Base-by-base conservation (phyloP, 345 rosid genomes). In the Reutealis trisperma region DNA sequence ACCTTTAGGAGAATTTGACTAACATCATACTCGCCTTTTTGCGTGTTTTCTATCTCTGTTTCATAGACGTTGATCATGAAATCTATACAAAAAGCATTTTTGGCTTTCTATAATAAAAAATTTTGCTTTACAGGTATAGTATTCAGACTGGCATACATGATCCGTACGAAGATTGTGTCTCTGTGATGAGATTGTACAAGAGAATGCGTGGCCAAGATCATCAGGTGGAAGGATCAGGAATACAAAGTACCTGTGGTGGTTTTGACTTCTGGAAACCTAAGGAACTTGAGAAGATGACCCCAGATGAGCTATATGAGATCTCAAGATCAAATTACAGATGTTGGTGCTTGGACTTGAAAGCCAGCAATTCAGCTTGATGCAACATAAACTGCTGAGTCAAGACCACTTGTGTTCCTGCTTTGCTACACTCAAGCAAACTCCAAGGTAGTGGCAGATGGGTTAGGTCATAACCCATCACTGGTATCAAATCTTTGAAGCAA, bases 171-270 rank as follows among this genome's bases (percentile, higher is more conserved):
- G 96, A 93, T 83, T 86, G 87, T 61, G 88, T 89, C 11, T 83
- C 97, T 19, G 90, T 57, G 49, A 89, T 93, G 94, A 84, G 93
- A 80, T 81, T 93, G 67, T 93, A 91, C 87, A 91, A 87, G 85
- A 89, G 90, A 80, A 89, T 91, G 88, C 58, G 89, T 59, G 76
- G 72, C 30, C 91, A 85, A 74, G 84, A 86, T 67, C 92, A 93
- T 81, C 77, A 55, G 27, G 44, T n/a, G 24, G 79, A 71, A 74
- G 77, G 76, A 76, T 73, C 32, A 32, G 78, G 75, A 24, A 77
- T 70, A 32, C 74, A 49, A 68, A 72, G 61, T 42, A 27, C 21
- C 32, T 64, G 62, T 3, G 55, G 76, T 3, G 84, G 84, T 59
- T 84, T 86, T 41, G 85, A 82, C 72, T 84, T 79, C 63, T 77